Percentiles rank a stretch among this genome's conserved stretches.
Evolutionary conservation across 2,329 filamentous ascomycete species (phyloP).

Genomic region (Colletotrichum noveboracense): DNA sequence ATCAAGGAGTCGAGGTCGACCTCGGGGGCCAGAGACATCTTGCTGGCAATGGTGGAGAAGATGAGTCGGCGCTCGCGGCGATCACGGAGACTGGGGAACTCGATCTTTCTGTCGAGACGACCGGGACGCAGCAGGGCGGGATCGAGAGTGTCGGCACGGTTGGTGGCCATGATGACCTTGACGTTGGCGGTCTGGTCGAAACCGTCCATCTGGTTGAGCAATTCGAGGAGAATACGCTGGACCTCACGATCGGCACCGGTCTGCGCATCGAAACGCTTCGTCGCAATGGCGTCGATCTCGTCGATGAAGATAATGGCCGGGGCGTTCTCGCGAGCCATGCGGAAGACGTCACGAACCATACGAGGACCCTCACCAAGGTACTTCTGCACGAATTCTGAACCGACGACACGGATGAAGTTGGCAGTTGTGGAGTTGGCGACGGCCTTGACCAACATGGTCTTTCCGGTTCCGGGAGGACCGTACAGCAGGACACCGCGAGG

Average conservation of each 20-base stretch:
- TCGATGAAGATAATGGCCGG: slow-evolving; percentile 99
- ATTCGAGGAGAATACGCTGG: slow-evolving; percentile 94
- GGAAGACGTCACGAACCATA: slow-evolving; percentile 99
- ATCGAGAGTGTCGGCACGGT: slow-evolving; percentile 95
- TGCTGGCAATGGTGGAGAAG: slow-evolving; percentile 94
- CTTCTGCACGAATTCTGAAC: slow-evolving; percentile 93
- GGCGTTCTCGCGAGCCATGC: slow-evolving; percentile 98
- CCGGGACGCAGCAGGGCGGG: slow-evolving; percentile 93
- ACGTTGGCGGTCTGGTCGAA: slow-evolving; percentile 99
- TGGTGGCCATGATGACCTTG: slow-evolving; percentile 99
- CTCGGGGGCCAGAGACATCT: slow-evolving; percentile 97
- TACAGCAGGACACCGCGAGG: slow-evolving; percentile 96
- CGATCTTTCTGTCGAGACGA: slow-evolving; percentile 96
- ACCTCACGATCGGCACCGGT: slow-evolving; percentile 98
- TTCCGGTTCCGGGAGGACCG: slow-evolving; percentile 68
- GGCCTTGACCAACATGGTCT: slow-evolving; percentile 90
- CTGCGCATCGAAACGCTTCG: slow-evolving; percentile 98
- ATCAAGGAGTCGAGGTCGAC: slow-evolving; percentile 97
- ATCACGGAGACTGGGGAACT: slow-evolving; percentile 95
- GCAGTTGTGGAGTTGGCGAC: slow-evolving; percentile 92
- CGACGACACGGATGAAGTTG: slow-evolving; percentile 90
- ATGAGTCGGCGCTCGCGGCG: slow-evolving; percentile 94
- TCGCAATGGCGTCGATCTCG: slow-evolving; percentile 98
- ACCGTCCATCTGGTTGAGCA: slow-evolving; percentile 99
- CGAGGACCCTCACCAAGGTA: slow-evolving; percentile 92